Evolutionary conservation across 75 land plant genomes (phyloP), one percentile per base, ranked within the genome.

Genomic region (Chamaecyparis obtusa): DNA sequence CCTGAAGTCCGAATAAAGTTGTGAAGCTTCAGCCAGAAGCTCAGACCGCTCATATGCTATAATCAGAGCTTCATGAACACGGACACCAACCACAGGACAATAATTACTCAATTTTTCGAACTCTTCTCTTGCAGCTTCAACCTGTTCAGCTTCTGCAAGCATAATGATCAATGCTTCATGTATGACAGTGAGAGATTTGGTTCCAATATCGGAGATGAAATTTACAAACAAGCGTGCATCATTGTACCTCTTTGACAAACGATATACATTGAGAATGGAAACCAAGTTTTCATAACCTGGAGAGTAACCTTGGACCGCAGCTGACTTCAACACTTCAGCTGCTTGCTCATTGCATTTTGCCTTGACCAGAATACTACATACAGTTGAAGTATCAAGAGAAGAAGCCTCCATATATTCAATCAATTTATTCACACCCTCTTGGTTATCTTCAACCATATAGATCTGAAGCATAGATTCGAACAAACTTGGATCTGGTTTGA

Each of bases 91-190:
- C 67, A 60, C 9, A 33, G 60, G 27, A 33, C 86, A 60, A 85
- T 3, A 33, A 27, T 41, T 56, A 60, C 75, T 85, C 72, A 85
- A 35, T 71, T 91, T 91, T 35, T 86, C 33, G 49, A 95, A 92
- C 51, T 96, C 96, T 16, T 89, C 89, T 81, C 93, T 85, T 72
- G 97, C 99, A 88, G 93, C 92, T 81, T 87, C 88, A 24, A 91
- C 19, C 80, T 93, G 89, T 10, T 80, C 80, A 79, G 90, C 89
- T 77, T 92, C 80, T 55, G 95, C 93, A 32, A 90, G 93, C 86
- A 96, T 87, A 5, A 92, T 49, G 33, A 95, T 86, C 54, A 91
- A 86, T 15, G 90, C 89, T 86, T 95, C 94, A 76, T 83, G 87
- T 43, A 94, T 78, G 48, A 57, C 83, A 37, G 75, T 69, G 85